A percentile compares a stretch with the other conserved stretches of the same genome.
Conservation (phyloP, 2,329 filamentous ascomycete genomes). For the Penicillium sp. region DNA sequence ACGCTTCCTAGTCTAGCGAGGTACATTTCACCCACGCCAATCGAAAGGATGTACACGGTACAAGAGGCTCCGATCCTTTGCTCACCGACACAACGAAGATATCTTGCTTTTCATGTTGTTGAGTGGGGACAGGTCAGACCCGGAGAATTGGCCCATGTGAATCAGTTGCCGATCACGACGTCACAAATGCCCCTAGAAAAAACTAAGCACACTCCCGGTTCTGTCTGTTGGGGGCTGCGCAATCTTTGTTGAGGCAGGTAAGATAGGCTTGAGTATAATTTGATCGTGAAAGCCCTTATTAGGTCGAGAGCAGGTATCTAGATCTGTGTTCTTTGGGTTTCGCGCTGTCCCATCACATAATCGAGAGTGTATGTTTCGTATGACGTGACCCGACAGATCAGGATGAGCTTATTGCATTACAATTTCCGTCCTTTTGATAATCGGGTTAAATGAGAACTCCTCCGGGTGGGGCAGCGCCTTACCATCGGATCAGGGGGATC, state of each 20-base stretch:
- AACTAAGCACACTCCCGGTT: neutral
- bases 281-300: neutral
- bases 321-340: neutral
- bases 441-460: neutral
- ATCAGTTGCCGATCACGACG: constrained; percentile 14
- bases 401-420: neutral
- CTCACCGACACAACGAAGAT: neutral
- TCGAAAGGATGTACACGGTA: neutral
- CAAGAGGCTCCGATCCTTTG: neutral
- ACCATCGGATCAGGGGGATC: neutral
- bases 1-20: neutral
- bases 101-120: neutral
- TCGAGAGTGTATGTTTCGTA: neutral
- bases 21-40: neutral
- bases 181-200: constrained; percentile 3
- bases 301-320: neutral
- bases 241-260: neutral
- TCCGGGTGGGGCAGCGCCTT: neutral
- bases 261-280: neutral
- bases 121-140: neutral
- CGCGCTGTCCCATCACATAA: neutral
- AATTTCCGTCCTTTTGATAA: neutral
- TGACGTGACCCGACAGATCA: neutral
- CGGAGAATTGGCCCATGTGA: neutral
- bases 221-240: neutral